Evolutionary conservation across 495 filamentous ascomycete genomes (phyloP).

Genomic region (Aspergillus asperescens): DNA sequence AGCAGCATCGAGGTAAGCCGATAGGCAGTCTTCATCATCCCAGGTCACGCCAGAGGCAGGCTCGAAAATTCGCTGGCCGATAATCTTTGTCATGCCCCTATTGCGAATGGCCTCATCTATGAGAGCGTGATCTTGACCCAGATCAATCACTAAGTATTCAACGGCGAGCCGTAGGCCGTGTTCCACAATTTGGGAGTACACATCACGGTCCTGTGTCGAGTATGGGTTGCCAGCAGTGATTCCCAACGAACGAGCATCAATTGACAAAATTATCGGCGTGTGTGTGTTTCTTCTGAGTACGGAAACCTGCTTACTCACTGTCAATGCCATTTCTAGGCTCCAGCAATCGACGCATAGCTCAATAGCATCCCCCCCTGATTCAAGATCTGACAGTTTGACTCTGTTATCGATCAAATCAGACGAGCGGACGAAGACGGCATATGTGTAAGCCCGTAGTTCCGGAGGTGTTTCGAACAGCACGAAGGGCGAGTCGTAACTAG

Average conservation of each 20-base stretch:
- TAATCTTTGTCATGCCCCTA: constrained; percentile 67
- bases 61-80: constrained; percentile 58
- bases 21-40: constrained; percentile 54
- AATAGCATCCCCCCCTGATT: constrained; percentile 65
- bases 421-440: constrained; percentile 58
- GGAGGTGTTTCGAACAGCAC: constrained; percentile 63
- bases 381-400: constrained; percentile 56
- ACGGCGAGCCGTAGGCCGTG: constrained; percentile 67
- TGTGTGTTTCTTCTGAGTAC: constrained; percentile 52
- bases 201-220: constrained; percentile 6
- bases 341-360: constrained; percentile 67
- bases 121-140: constrained; percentile 44
- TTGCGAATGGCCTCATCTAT: constrained; percentile 45
- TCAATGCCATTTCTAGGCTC: constrained; percentile 41
- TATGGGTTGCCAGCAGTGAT: constrained; percentile 21
- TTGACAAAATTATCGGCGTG: constrained; percentile 63
- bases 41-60: constrained; percentile 51
- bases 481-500: constrained; percentile 64
- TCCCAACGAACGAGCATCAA: constrained; percentile 49
- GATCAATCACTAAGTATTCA: constrained; percentile 66
- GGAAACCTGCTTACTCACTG: constrained; percentile 42
- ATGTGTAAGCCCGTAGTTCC: constrained; percentile 60
- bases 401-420: constrained; percentile 52
- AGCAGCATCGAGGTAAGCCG: constrained; percentile 53
- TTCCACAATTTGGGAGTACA: constrained; percentile 48